phyloP scores from a whole-genome alignment of 2,329 filamentous ascomycete genomes.

The Diaporthe sp. region DNA sequence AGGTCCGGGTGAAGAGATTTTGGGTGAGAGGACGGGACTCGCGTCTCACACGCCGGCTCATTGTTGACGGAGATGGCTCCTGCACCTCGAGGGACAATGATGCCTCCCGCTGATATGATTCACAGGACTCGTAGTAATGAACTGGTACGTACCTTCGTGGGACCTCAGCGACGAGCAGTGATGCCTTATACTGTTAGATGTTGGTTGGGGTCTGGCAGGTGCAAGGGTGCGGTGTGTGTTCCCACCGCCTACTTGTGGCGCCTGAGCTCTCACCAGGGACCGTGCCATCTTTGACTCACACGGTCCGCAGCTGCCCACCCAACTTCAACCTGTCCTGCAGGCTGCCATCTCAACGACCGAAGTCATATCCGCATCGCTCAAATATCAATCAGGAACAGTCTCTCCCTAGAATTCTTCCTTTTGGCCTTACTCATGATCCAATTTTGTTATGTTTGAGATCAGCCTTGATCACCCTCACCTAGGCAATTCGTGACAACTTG shows the following conservation, averaged over 20 bases:
- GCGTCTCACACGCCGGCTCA: neutral
- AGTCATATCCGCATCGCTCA: neutral
- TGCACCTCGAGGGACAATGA: neutral
- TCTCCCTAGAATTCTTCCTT: neutral
- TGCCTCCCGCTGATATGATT: neutral
- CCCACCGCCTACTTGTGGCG: neutral
- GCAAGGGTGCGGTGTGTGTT: neutral
- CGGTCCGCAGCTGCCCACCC: neutral
- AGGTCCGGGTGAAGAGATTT: slow-evolving; percentile 7
- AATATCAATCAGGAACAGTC: neutral
- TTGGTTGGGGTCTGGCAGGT: slow-evolving; percentile 1
- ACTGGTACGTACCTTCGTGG: slow-evolving; percentile 14
- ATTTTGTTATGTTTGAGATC: neutral
- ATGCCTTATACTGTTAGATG: neutral
- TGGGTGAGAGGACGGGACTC: neutral
- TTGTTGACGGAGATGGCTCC: neutral
- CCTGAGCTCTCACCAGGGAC: neutral
- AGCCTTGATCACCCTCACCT: neutral
- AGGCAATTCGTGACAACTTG: neutral
- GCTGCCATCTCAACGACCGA: neutral
- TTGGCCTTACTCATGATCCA: neutral
- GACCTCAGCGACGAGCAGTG: neutral
- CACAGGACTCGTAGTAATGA: neutral
- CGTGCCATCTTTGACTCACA: slow-evolving; percentile 2
- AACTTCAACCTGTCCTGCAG: neutral